phyloP scores from a whole-genome alignment of 495 filamentous ascomycete genomes.

The Hyaloscypha variabilis region DNA sequence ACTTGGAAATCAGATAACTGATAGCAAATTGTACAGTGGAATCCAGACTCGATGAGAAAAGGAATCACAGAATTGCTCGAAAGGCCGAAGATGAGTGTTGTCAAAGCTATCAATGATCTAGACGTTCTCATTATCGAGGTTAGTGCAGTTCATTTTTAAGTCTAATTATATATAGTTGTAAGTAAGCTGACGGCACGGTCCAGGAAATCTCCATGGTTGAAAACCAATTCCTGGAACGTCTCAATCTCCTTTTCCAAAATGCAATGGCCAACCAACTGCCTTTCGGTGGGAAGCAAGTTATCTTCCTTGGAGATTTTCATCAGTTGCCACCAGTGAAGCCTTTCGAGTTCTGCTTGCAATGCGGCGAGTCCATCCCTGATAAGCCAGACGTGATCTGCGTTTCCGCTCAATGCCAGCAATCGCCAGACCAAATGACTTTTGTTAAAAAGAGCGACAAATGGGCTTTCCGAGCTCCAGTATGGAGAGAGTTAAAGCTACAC shows the following conservation, averaged over 20 bases:
- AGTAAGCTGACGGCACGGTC: background rate
- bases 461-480: constrained; percentile 34
- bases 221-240: constrained; percentile 54
- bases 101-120: background rate
- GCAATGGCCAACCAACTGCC: constrained; percentile 6
- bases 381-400: background rate
- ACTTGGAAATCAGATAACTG: background rate
- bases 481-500: constrained; percentile 20
- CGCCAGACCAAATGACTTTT: background rate
- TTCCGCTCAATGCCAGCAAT: background rate
- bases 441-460: constrained; percentile 30
- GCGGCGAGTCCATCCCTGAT: constrained; percentile 33
- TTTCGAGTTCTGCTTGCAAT: constrained; percentile 40
- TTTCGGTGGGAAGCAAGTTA: constrained; percentile 36
- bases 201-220: constrained; percentile 52
- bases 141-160: background rate
- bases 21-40: too few relatives aligned
- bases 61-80: constrained; percentile 31
- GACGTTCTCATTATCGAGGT: constrained; percentile 40
- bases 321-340: constrained; percentile 48
- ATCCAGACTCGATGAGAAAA: constrained; percentile 29
- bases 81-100: background rate
- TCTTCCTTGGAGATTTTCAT: constrained; percentile 47
- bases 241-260: constrained; percentile 52
- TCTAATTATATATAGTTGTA: too few relatives aligned